A percentile compares a stretch with the other conserved stretches of the same genome.
Evolutionary conservation across 257 asterid genomes (phyloP).

Genomic region (Solanum chiquidenum): DNA sequence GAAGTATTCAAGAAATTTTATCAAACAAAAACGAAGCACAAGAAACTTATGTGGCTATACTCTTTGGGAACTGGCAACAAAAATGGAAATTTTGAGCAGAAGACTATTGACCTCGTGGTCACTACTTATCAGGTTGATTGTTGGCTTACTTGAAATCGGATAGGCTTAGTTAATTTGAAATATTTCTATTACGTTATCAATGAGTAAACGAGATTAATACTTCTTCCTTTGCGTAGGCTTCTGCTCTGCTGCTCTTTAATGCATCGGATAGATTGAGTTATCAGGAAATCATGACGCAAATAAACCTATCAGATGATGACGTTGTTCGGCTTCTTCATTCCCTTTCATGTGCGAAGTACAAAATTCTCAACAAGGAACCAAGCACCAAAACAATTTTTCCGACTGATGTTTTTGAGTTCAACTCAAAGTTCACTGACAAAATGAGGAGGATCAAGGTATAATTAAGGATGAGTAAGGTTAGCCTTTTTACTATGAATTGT

Average conservation of each 20-base stretch:
- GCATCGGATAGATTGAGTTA: constrained; percentile 78
- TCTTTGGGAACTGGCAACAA: constrained; percentile 88
- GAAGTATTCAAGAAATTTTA: constrained; percentile 94
- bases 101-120: constrained; percentile 78
- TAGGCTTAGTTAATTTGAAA: background rate
- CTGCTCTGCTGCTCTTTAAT: constrained; percentile 76
- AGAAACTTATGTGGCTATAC: constrained; percentile 88
- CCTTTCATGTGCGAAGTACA: constrained; percentile 13
- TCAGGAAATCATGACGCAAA: constrained; percentile 77
- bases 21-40: constrained; percentile 94
- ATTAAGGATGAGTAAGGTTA: too few species aligned
- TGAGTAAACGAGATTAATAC: background rate
- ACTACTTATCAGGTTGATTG: constrained; percentile 79
- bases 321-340: constrained; percentile 91
- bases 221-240: constrained; percentile 30
- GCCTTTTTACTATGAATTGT: too few species aligned
- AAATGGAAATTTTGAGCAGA: constrained; percentile 77
- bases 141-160: background rate
- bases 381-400: constrained; percentile 69
- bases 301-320: constrained; percentile 81
- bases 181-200: background rate
- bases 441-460: constrained; percentile 84
- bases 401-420: constrained; percentile 77
- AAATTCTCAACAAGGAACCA: constrained; percentile 13
- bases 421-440: constrained; percentile 84